Base-by-base conservation (phyloP, 352 stramenopile genomes). In the Globisporangium abappressorium region DNA sequence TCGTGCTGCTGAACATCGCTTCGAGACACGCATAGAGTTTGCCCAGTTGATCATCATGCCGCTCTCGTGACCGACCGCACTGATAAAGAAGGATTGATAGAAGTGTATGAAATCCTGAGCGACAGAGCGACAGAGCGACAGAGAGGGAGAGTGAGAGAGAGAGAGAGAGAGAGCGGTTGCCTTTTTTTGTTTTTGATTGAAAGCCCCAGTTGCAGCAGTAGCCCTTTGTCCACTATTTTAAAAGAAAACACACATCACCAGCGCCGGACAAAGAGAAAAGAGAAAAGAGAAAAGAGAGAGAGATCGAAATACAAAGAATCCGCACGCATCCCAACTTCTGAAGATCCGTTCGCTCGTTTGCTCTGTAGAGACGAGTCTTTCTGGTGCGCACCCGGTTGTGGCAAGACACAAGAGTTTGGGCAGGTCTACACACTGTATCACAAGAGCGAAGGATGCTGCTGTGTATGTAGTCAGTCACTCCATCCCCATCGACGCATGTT, bases 1-100 rank as follows among this genome's bases (percentile, higher is more conserved):
- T 96, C 57, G 84, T 94, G 59, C 65, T 94, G 66, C 78, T 96
- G 56, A 90, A 95, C 49, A 57, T 33, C 24, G 54, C 68, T 66
- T 74, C 55, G 70, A 77, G 68, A 57, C 66, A 49, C 56, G 33
- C 56, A 49, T 62, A 62, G 56, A 62, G 56, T 30, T 47, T 38
- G 66, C 55, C 33, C 57, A 64, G 51, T 20, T 64, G 43, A 49
- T 24, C 7, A 24, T 8, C 43, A 22, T n/a, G 18, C 18, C 43
- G 18, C 43, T 51, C 18, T 24, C 18, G 43, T 51, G 43, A 51
- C 43, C 3, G 18, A 51, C 18, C 15, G 43, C 43, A 2, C 43
- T 51, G 43, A 3, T 6, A n/a, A 51, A n/a, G 18, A 51, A 51
- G 43, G 43, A 51, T 51, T 51, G 43, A 51, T 51, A 51, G 43